Conservation (phyloP, 2,329 filamentous ascomycete species). For the Aspergillus alliaceus region DNA sequence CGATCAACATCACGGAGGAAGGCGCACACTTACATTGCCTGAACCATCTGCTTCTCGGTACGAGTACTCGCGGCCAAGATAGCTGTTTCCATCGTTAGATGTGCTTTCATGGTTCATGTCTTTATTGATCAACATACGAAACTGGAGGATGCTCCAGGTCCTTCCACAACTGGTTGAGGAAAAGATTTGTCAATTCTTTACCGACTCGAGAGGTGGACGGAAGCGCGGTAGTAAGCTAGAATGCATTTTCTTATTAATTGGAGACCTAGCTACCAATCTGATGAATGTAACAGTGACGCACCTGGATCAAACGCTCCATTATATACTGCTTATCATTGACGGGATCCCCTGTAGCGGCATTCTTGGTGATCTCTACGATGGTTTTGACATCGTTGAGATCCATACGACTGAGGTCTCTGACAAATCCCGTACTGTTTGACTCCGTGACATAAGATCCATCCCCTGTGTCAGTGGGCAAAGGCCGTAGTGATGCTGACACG, state of each 20-base stretch:
- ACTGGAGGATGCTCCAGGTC: conserved; percentile 57
- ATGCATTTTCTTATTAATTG: conserved; percentile 1
- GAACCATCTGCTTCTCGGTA: conserved; percentile 41
- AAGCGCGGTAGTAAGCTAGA: conserved; percentile 38
- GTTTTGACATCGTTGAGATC: conserved; percentile 48
- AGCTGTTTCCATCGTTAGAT: conserved; percentile 29
- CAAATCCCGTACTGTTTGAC: conserved; percentile 34
- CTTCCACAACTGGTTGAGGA: conserved; percentile 56
- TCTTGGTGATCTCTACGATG: conserved; percentile 41
- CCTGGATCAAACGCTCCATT: conserved; percentile 59
- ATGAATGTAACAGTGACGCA: conserved; percentile 16
- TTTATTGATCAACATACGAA: conserved; percentile 38
- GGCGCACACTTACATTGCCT: conserved; percentile 36
- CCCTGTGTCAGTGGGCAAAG: conserved; percentile 43
- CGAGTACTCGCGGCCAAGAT: conserved; percentile 36
- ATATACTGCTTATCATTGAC: conserved; percentile 63
- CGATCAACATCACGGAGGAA: conserved; percentile 18
- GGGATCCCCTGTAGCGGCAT: conserved; percentile 50
- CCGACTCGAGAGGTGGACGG: conserved; percentile 36
- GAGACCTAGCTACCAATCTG: neutral
- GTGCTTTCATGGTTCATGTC: neutral
- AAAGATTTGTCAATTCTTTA: conserved; percentile 47
- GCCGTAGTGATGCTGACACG: conserved; percentile 42
- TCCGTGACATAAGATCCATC: conserved; percentile 42
- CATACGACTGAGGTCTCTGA: conserved; percentile 49